Conservation (phyloP, 2,329 filamentous ascomycete genomes). For the Hymenoscyphus fraxineus region DNA sequence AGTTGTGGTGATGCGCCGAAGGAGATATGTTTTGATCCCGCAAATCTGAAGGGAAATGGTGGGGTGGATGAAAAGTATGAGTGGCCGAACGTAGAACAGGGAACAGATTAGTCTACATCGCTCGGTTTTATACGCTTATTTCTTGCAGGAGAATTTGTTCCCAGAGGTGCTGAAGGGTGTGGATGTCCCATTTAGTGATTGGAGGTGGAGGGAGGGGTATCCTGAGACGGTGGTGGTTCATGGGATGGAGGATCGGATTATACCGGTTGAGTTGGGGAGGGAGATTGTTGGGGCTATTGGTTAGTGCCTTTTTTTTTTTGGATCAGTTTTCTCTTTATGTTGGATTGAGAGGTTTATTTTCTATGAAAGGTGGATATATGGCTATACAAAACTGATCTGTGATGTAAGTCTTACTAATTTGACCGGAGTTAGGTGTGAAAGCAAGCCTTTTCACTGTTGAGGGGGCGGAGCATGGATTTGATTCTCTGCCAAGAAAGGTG, state of each 20-base stretch:
- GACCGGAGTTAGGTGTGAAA: neutral
- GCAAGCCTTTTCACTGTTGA: slow-evolving; percentile 7
- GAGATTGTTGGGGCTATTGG: slow-evolving; percentile 8
- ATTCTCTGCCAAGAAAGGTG: neutral
- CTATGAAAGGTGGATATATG: no score
- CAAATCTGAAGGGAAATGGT: slow-evolving; percentile 7
- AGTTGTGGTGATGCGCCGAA: slow-evolving; percentile 6
- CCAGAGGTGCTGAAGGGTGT: slow-evolving; percentile 5
- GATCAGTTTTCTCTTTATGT: no score
- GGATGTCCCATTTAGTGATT: slow-evolving; percentile 4
- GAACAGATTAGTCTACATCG: neutral
- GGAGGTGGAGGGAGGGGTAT: slow-evolving; percentile 8
- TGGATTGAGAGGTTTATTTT: no score
- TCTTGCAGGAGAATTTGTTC: slow-evolving; percentile 8
- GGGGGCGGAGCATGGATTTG: slow-evolving; percentile 10
- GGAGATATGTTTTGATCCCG: slow-evolving; percentile 5
- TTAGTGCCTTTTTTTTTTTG: neutral
- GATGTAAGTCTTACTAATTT: neutral
- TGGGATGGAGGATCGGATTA: slow-evolving; percentile 8
- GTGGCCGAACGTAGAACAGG: neutral
- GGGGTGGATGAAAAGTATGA: slow-evolving; percentile 6
- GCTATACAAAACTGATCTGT: neutral
- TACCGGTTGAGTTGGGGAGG: slow-evolving; percentile 7
- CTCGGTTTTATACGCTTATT: slow-evolving; percentile 3
- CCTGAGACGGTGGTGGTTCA: slow-evolving; percentile 13